Percentiles rank a stretch among this genome's conserved stretches.
phyloP scores from a whole-genome alignment of 306 rosid species.

The Sicyos edulis region DNA sequence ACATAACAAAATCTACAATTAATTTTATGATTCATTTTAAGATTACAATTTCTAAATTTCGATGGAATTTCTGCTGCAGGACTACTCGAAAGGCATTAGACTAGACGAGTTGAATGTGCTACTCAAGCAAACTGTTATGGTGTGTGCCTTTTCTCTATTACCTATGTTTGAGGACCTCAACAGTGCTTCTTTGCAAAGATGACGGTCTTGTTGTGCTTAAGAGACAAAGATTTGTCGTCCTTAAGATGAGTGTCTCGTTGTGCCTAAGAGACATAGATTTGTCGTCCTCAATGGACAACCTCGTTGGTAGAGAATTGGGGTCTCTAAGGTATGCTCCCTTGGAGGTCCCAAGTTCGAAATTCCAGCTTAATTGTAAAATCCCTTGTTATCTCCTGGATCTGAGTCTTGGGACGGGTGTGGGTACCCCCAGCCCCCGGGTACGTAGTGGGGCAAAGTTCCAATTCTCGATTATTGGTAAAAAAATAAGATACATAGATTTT shows the following conservation, averaged over 20 bases:
- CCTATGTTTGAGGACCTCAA: slow-evolving; percentile 3
- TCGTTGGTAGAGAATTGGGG: too few relatives aligned
- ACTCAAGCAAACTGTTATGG: slow-evolving; percentile 90
- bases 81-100: slow-evolving; percentile 84
- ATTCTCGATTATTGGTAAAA: too few relatives aligned
- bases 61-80: slow-evolving; percentile 52
- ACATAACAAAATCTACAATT: too few relatives aligned
- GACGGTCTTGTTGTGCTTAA: neutral
- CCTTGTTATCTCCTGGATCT: too few relatives aligned
- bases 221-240: neutral
- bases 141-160: slow-evolving; percentile 32
- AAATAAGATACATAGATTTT: neutral
- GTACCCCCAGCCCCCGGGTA: too few relatives aligned
- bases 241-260: slow-evolving; percentile 8
- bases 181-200: slow-evolving; percentile 2
- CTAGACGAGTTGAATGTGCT: slow-evolving; percentile 90
- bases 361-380: too few relatives aligned
- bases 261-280: neutral
- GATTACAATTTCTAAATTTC: slow-evolving; percentile 16
- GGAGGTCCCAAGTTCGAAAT: too few relatives aligned
- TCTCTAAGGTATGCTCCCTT: too few relatives aligned
- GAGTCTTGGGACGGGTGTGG: too few relatives aligned
- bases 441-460: too few relatives aligned
- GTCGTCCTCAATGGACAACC: too few relatives aligned
- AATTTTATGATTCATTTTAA: slow-evolving; percentile 19